phyloP scores from a whole-genome alignment of 306 rosid genomes.

The Astragalus membranaceus region DNA sequence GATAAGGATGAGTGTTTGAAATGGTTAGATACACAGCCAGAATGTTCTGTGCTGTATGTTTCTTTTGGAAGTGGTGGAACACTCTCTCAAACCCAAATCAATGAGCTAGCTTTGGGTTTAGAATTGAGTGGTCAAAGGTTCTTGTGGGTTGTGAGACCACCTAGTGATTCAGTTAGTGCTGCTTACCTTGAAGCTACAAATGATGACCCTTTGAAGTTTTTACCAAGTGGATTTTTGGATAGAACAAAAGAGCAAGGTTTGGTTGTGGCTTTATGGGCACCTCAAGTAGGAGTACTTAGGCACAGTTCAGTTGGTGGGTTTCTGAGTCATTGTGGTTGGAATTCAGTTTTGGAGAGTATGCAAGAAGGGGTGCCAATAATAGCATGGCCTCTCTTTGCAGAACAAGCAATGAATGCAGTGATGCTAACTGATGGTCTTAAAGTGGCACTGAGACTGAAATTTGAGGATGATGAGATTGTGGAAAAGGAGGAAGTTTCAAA shows the following conservation, averaged over 20 bases:
- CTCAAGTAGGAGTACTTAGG: slow-evolving; percentile 24
- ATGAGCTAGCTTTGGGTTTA: slow-evolving; percentile 35
- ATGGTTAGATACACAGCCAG: slow-evolving; percentile 26
- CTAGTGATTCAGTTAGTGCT: slow-evolving; percentile 11
- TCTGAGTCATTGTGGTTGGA: slow-evolving; percentile 14
- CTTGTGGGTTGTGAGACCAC: slow-evolving; percentile 38
- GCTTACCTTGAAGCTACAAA: slow-evolving; percentile 12
- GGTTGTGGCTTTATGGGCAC: slow-evolving; percentile 32
- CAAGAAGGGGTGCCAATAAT: slow-evolving; percentile 15
- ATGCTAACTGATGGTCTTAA: background rate
- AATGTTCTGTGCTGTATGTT: slow-evolving; percentile 27
- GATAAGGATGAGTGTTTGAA: background rate
- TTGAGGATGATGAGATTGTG: background rate
- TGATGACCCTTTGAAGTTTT: slow-evolving; percentile 21
- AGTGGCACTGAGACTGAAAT: background rate
- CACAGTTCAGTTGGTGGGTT: slow-evolving; percentile 25
- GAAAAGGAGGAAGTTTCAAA: background rate
- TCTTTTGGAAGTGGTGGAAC: slow-evolving; percentile 45
- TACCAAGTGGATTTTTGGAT: slow-evolving; percentile 29
- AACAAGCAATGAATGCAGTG: slow-evolving; percentile 9
- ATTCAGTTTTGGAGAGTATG: slow-evolving; percentile 8
- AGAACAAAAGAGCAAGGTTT: slow-evolving; percentile 30
- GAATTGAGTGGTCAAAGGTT: slow-evolving; percentile 29
- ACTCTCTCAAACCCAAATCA: slow-evolving; percentile 25
- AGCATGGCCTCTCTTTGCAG: slow-evolving; percentile 20